These are phyloP conservation scores for Aspergillus tubingensis DNA, from an alignment of 2,329 filamentous ascomycete genomes.

Conservation along the genomic window DNA sequence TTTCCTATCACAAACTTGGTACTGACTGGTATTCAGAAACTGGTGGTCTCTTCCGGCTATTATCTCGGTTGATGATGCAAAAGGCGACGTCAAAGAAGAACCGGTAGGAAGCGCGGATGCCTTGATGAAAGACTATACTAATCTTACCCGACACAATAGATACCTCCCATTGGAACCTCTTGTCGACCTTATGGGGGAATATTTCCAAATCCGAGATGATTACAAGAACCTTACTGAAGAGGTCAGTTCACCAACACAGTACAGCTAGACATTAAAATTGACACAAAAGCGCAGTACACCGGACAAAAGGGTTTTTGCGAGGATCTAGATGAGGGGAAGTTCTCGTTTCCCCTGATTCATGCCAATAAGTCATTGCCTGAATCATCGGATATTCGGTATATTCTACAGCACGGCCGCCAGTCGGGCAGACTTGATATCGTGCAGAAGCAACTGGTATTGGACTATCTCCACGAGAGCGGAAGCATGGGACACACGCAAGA, in stretches of 20 bases:
- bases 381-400: neutral
- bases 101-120: neutral
- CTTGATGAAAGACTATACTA: neutral
- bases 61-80: slow-evolving; percentile 40
- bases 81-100: slow-evolving; percentile 22
- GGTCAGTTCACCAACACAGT: neutral
- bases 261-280: too few species aligned
- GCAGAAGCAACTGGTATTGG: slow-evolving; percentile 4
- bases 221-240: slow-evolving; percentile 72
- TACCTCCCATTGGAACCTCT: slow-evolving; percentile 54
- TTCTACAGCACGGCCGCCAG: neutral
- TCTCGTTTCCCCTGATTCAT: slow-evolving; percentile 88
- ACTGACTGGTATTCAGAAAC: slow-evolving; percentile 29
- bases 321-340: slow-evolving; percentile 67
- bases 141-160: slow-evolving; percentile 5
- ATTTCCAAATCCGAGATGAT: slow-evolving; percentile 57
- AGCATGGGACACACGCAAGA: slow-evolving; percentile 6
- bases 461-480: neutral
- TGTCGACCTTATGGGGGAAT: slow-evolving; percentile 54
- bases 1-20: neutral
- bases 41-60: slow-evolving; percentile 43
- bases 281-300: slow-evolving; percentile 59
- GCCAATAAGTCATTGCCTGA: neutral
- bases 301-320: slow-evolving; percentile 80
- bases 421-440: neutral